phyloP scores from a whole-genome alignment of 352 stramenopile species.

The Phytophthora agathidicida region DNA sequence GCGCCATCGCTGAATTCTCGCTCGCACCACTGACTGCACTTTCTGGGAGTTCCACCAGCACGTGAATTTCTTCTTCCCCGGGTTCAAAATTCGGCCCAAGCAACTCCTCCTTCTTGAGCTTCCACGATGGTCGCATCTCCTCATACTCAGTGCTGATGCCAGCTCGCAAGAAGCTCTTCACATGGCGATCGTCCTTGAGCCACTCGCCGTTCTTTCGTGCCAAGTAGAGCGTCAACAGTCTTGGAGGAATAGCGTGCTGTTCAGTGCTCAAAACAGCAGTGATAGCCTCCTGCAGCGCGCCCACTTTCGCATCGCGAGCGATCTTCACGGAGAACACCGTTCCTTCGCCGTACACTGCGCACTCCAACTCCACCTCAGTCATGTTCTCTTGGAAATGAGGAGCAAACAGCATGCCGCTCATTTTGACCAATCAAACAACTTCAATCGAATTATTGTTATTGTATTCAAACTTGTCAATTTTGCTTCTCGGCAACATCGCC shows the following conservation, averaged over 20 bases:
- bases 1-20: too few relatives aligned
- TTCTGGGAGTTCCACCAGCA: conserved; percentile 9
- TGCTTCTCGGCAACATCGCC: too few relatives aligned
- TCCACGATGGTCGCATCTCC: conserved; percentile 13
- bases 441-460: too few relatives aligned
- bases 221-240: conserved; percentile 27
- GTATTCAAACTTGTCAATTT: too few relatives aligned
- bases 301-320: conserved; percentile 22
- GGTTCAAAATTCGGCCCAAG: background rate
- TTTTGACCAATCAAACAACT: too few relatives aligned
- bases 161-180: conserved; percentile 6
- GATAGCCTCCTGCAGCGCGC: conserved; percentile 23
- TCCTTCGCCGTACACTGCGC: conserved; percentile 33
- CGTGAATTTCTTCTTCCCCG: conserved; percentile 10
- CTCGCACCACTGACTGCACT: too few relatives aligned
- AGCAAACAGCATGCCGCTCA: too few relatives aligned
- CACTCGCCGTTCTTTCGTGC: conserved; percentile 24
- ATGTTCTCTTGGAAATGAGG: too few relatives aligned
- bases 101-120: background rate
- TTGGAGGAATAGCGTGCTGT: background rate
- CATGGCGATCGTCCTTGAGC: conserved; percentile 20
- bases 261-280: background rate
- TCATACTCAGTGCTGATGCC: conserved; percentile 9
- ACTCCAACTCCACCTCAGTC: too few relatives aligned
- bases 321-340: conserved; percentile 30